Conservation (phyloP, 345 rosid genomes). For the Euclidium syriacum region DNA sequence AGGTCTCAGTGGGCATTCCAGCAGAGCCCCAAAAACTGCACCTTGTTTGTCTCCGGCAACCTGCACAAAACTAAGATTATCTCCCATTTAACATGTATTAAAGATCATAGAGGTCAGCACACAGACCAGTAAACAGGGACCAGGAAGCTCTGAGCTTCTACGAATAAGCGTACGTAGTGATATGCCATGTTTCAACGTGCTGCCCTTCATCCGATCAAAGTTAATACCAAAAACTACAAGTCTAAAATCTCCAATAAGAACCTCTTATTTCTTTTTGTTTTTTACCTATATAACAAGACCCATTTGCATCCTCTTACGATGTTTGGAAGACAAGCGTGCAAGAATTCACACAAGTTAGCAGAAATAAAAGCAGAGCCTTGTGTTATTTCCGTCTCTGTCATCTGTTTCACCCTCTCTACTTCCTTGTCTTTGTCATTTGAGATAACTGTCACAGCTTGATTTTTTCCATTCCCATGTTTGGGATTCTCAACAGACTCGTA, state of each 20-base stretch:
- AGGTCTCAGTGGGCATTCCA: slow-evolving; percentile 76
- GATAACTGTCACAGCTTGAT: slow-evolving; percentile 3
- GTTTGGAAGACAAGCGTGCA: slow-evolving; percentile 74
- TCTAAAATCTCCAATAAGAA: not conserved
- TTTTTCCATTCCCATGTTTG: not conserved
- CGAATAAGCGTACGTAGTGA: slow-evolving; percentile 90
- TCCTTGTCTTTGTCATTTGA: slow-evolving; percentile 9
- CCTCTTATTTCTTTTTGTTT: no score
- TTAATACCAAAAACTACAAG: slow-evolving; percentile 24
- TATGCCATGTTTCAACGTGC: slow-evolving; percentile 92
- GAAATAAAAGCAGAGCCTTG: slow-evolving; percentile 65
- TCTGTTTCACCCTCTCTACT: slow-evolving; percentile 33
- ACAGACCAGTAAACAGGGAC: slow-evolving; percentile 82
- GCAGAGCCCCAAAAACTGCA: slow-evolving; percentile 75
- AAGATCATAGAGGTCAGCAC: not conserved
- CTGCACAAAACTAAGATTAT: slow-evolving; percentile 34
- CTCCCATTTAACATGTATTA: not conserved
- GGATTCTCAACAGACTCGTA: slow-evolving; percentile 33
- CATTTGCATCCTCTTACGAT: slow-evolving; percentile 83
- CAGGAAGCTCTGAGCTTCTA: slow-evolving; percentile 66
- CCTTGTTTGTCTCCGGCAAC: slow-evolving; percentile 82
- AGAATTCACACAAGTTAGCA: slow-evolving; percentile 60
- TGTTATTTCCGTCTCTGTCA: slow-evolving; percentile 35
- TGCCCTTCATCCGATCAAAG: slow-evolving; percentile 80
- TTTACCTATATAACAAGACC: slow-evolving; percentile 81